Evolutionary conservation across 108 stramenopile genomes (phyloP).

Genomic region (Seminavis robusta): DNA sequence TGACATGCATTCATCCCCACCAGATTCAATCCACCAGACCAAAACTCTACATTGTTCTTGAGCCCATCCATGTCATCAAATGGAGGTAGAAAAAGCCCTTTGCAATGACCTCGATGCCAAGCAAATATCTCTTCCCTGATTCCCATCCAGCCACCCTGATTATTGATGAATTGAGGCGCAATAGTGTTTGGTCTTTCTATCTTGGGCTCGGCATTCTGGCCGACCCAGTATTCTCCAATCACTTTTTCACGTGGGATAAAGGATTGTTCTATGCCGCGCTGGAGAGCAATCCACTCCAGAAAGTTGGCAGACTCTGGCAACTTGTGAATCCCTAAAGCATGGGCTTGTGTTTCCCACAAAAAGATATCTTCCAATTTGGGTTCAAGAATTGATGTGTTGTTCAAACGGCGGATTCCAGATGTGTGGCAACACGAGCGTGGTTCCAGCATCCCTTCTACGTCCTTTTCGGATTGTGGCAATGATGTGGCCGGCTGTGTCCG

Average conservation of each 20-base stretch:
- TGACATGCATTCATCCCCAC: constrained; percentile 28
- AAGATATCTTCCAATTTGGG: constrained; percentile 54
- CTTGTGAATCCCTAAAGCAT: constrained; percentile 50
- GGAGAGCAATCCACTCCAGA: constrained; percentile 36
- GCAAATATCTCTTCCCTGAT: constrained; percentile 36
- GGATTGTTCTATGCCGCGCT: constrained; percentile 16
- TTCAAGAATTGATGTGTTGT: neutral
- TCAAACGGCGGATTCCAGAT: neutral
- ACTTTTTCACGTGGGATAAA: neutral
- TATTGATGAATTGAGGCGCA: constrained; percentile 36
- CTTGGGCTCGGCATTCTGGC: constrained; percentile 31
- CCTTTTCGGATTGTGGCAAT: constrained; percentile 9
- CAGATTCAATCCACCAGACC: constrained; percentile 48
- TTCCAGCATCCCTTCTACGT: constrained; percentile 13
- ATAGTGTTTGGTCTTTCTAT: constrained; percentile 20
- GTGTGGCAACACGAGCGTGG: constrained; percentile 14
- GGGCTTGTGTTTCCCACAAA: constrained; percentile 71
- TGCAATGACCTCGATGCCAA: constrained; percentile 57
- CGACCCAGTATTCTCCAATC: constrained; percentile 68
- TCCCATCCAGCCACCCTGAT: constrained; percentile 70
- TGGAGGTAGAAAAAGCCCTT: constrained; percentile 66
- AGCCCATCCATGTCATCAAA: constrained; percentile 51
- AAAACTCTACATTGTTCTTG: constrained; percentile 63
- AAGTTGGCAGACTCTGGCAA: constrained; percentile 37
- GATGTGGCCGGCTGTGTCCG: constrained; percentile 23